phyloP scores from a whole-genome alignment of 2,329 filamentous ascomycete genomes.

The Cercospora sp. region DNA sequence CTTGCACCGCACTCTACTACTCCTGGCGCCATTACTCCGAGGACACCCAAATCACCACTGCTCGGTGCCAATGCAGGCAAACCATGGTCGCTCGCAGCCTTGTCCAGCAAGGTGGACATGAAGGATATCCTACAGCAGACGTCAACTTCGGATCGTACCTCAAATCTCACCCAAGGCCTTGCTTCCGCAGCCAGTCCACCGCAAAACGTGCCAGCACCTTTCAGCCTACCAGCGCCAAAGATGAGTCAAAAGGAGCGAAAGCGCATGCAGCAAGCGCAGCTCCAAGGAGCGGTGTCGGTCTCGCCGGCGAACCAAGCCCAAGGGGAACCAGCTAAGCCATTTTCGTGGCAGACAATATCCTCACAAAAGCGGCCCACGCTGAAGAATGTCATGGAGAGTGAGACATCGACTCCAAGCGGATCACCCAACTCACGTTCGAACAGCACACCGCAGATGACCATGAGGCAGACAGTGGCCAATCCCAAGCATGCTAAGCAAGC shows the following conservation, averaged over 20 bases:
- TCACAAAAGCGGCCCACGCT: constrained; percentile 53
- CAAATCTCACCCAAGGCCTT: constrained; percentile 45
- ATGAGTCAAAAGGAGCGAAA: constrained; percentile 93
- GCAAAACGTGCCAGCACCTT: constrained; percentile 25
- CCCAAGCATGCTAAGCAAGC: constrained; percentile 32
- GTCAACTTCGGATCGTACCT: constrained; percentile 45
- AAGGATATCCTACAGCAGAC: constrained; percentile 73
- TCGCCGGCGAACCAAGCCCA: constrained; percentile 27
- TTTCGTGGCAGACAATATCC: constrained; percentile 65
- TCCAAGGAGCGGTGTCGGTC: constrained; percentile 20
- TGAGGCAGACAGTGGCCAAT: constrained; percentile 61
- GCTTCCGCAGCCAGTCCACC: constrained; percentile 34
- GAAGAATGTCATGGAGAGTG: constrained; percentile 50
- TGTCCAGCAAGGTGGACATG: constrained; percentile 65
- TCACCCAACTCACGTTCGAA: constrained; percentile 33
- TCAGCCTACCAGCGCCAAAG: constrained; percentile 53
- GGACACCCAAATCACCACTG: constrained; percentile 37
- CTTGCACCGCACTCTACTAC: constrained; percentile 34
- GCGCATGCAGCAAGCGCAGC: constrained; percentile 69
- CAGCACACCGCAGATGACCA: constrained; percentile 56
- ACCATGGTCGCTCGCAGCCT: constrained; percentile 56
- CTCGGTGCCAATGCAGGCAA: constrained; percentile 32
- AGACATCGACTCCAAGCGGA: constrained; percentile 34
- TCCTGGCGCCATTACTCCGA: constrained; percentile 31
- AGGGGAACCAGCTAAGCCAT: constrained; percentile 20